phyloP scores from a whole-genome alignment of 2,329 filamentous ascomycete species.

The Pseudocercospora macadamiae region DNA sequence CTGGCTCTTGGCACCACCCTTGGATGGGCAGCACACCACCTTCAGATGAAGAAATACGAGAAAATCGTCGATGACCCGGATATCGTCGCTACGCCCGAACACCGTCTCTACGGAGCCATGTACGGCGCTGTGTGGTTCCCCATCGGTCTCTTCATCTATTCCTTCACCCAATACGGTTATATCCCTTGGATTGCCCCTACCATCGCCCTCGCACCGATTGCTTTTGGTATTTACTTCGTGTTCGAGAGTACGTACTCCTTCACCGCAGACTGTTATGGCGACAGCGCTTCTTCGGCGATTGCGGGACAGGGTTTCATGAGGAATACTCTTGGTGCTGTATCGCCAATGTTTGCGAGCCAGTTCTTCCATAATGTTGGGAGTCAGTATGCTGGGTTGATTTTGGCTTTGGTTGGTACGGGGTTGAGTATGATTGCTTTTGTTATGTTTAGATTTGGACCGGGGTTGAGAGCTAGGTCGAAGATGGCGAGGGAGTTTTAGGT shows the following conservation, averaged over 20 bases:
- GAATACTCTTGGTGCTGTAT: conserved; percentile 57
- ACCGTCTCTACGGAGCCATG: conserved; percentile 55
- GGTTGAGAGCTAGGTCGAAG: conserved; percentile 23
- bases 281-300: conserved; percentile 48
- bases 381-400: conserved; percentile 55
- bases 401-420: conserved; percentile 51
- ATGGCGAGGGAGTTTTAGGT: conserved; percentile 24
- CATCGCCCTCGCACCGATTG: conserved; percentile 54
- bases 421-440: conserved; percentile 48
- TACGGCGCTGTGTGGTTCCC: conserved; percentile 53
- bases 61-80: conserved; percentile 42
- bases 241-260: conserved; percentile 53
- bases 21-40: conserved; percentile 52
- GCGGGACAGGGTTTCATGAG: conserved; percentile 58
- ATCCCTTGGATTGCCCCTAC: conserved; percentile 55
- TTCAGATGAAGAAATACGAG: conserved; percentile 57
- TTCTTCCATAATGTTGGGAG: conserved; percentile 59
- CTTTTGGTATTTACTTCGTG: conserved; percentile 58
- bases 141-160: conserved; percentile 57
- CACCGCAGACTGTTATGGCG: conserved; percentile 58
- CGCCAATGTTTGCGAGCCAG: conserved; percentile 55
- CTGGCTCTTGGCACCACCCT: conserved; percentile 54
- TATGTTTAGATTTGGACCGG: conserved; percentile 29
- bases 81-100: conserved; percentile 46
- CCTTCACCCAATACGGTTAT: conserved; percentile 56